Conservation (phyloP, 2,329 filamentous ascomycete species). For the Aureobasidium musti region DNA sequence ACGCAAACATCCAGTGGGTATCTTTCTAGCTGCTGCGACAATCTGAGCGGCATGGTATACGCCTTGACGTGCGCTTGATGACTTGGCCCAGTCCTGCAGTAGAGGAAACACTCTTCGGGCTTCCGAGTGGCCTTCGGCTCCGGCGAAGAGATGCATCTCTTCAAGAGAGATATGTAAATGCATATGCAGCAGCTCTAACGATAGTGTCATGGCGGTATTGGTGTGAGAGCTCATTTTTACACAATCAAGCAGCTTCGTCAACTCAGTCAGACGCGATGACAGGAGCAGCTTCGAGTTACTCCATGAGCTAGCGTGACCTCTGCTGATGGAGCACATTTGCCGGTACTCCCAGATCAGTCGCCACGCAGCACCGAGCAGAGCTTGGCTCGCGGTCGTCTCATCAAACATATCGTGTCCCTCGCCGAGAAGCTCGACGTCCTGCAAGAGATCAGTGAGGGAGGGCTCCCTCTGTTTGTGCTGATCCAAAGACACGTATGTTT, state of each 20-base stretch:
- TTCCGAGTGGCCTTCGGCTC: constrained; percentile 67
- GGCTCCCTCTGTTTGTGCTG: constrained; percentile 48
- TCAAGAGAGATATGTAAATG: constrained; percentile 65
- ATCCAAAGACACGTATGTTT: constrained; percentile 54
- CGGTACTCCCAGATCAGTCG: constrained; percentile 67
- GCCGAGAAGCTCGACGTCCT: constrained; percentile 57
- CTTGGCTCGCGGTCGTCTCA: constrained; percentile 57
- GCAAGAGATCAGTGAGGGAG: constrained; percentile 58
- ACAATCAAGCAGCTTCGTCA: constrained; percentile 60
- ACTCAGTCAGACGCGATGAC: constrained; percentile 62
- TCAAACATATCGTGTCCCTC: constrained; percentile 57
- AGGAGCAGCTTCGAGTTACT: constrained; percentile 44
- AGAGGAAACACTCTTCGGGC: constrained; percentile 61
- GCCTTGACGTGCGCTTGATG: constrained; percentile 58
- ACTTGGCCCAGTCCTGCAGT: constrained; percentile 61
- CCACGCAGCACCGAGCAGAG: constrained; percentile 68
- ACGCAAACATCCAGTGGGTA: constrained; percentile 41
- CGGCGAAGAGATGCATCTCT: constrained; percentile 67
- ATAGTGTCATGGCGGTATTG: constrained; percentile 40
- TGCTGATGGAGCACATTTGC: constrained; percentile 58
- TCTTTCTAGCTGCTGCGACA: constrained; percentile 58
- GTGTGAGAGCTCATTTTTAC: constrained; percentile 48
- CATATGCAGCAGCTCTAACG: constrained; percentile 59
- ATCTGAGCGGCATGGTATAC: constrained; percentile 70
- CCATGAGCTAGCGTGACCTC: constrained; percentile 51